Base-by-base conservation (phyloP, 345 rosid genomes). In the Hibiscus tridactylites region DNA sequence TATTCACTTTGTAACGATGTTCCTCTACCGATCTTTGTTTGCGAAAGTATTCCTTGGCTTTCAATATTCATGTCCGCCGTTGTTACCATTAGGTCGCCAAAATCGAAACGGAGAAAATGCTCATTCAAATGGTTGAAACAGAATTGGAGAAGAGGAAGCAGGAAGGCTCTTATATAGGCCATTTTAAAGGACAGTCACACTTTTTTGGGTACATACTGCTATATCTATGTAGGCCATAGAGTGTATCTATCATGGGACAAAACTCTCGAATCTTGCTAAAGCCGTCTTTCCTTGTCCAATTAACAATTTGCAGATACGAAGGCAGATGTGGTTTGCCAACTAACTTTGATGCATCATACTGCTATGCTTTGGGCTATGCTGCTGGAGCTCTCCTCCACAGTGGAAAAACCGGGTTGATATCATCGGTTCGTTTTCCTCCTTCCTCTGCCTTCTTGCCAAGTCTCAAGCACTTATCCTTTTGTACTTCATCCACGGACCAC, bases 101-200 rank as follows among this genome's bases (percentile, higher is more conserved):
- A 81, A 95, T 95, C 37, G 99, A 95, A 78, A 95, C 99, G 3
- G 98, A 95, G 83, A 95, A 92, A 86, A 95, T 95, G 99, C 84
- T 92, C 49, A 92, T 95, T 83, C 97, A 95, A 83, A 92, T 95
- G 98, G 99, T 84, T 81, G 99, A 95, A 81, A 86, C 86, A 6
- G 99, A 92, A 77, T 74, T 95, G 80, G 97, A 89, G 73, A 95
- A 89, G 83, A 90, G 90, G 86, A 89, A 83, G 81, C 83, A 83
- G 68, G 88, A 83, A 69, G 93, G 96, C 47, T 71, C 83, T 54
- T 90, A 90, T 70, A 82, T 81, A 71, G 85, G 82, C 28, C 71
- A 76, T 13, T 95, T 95, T 79, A 86, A 83, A 80, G 98, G 97
- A 49, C 90, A 90, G 74, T 95, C 98, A 31, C 99, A 95, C 82